Base-by-base conservation (phyloP, 371 early-diverging fungal species). In the Fennellomyces sp. region DNA sequence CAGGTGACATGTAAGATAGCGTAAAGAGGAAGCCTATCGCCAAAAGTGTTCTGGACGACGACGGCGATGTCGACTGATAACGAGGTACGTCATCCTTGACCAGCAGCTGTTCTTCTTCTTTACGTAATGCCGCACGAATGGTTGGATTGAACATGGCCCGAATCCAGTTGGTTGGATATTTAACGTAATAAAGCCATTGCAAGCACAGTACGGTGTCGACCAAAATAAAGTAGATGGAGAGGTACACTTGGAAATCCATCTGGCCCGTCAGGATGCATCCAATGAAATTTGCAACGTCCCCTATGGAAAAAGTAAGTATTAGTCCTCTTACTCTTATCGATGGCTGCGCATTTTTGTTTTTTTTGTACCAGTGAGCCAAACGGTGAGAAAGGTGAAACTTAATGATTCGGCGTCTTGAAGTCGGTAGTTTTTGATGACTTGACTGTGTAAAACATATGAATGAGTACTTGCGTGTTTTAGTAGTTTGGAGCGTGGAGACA, bases 261-360 rank as follows among this genome's bases (percentile, higher is more conserved):
- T 91, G 91, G 3, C 80, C 63, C 10, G 91, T 89, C 50, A 88
- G 68, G 12, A 87, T 61, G 39, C 89, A 86, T 19, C 91, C 92
- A 49, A 86, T 70, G 7, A 91, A 75, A 56, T 90, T 91, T 48
- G 84, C 76, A 53, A 88, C 54, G 63, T 92, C 92, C 47, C 91
- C 92, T 75, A 33, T 17, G 12, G 21, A 12, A 23, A 70, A 26
- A 28, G 8, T 26, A 45, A 36, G 12, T 33, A 35, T n/a, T n/a
- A 33, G 33, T 39, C 5, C 31, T 25, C 15, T 12, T 23, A n/a
- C 19, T 33, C 42, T 13, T 17, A 17, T 56, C 28, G 11, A 19
- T 6, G 4, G 7, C 30, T 29, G 19, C 19, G n/a, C 12, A 28
- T 55, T 17, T 25, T 47, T n/a, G 28, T 42, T 54, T 19, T 13